Conservation (phyloP, 345 rosid genomes). For the Boechera divaricarpa region DNA sequence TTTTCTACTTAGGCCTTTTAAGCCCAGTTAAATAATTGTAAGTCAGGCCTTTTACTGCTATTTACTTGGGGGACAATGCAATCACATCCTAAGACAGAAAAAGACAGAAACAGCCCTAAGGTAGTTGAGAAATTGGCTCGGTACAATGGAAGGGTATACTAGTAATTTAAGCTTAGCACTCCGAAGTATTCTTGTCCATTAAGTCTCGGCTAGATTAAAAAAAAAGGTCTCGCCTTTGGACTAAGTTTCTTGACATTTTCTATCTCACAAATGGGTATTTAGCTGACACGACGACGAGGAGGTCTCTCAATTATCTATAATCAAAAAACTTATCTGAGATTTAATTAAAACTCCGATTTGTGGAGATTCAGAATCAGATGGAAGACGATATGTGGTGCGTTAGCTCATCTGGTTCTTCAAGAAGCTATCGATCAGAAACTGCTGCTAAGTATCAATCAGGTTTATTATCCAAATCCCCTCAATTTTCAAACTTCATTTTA, state of each 20-base stretch:
- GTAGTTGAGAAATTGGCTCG: constrained; percentile 14
- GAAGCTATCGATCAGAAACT: constrained; percentile 37
- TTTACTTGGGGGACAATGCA: constrained; percentile 16
- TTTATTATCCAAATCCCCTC: neutral
- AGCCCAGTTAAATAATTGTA: neutral
- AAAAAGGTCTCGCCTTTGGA: too few relatives aligned
- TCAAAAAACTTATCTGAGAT: neutral
- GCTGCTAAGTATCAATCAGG: constrained; percentile 43
- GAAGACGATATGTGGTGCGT: constrained; percentile 45
- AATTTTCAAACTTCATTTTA: neutral
- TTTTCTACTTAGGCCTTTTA: neutral
- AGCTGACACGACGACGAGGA: constrained; percentile 35
- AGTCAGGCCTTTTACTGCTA: neutral
- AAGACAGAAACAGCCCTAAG: constrained; percentile 32
- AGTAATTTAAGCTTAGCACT: neutral
- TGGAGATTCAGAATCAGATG: constrained; percentile 37
- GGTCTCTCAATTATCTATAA: neutral
- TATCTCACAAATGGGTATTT: constrained; percentile 14
- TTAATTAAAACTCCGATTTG: neutral
- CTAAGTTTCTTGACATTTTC: constrained; percentile 1
- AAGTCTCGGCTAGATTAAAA: too few relatives aligned
- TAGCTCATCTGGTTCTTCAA: constrained; percentile 42
- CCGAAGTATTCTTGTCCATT: constrained; percentile 36
- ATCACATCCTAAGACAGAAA: neutral
- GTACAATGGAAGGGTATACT: neutral